phyloP scores from a whole-genome alignment of 257 asterid species.

The Leonotis leonurus region DNA sequence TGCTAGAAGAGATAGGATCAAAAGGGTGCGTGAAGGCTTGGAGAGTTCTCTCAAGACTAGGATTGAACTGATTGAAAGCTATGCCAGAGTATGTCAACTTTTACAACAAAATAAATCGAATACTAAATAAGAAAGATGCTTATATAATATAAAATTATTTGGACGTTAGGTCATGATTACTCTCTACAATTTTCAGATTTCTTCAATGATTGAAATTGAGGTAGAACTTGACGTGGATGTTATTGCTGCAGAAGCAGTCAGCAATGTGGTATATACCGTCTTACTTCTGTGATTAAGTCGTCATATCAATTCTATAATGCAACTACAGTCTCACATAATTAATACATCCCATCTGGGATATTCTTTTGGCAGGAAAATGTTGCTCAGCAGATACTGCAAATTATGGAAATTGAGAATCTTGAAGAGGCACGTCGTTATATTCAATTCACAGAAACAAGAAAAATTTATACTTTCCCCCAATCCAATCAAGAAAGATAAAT shows the following conservation, averaged over 20 bases:
- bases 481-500: too few species aligned
- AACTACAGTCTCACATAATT: neutral
- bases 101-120: neutral
- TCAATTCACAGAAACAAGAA: neutral
- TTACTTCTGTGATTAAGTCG: neutral
- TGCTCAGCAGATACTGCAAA: constrained; percentile 78
- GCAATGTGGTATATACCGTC: constrained; percentile 45
- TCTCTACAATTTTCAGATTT: constrained; percentile 48
- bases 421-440: constrained; percentile 61
- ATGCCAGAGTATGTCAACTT: constrained; percentile 65
- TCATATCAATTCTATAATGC: neutral
- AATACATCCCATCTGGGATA: neutral
- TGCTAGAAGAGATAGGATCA: constrained; percentile 70
- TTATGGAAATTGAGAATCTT: constrained; percentile 90
- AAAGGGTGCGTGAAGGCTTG: constrained; percentile 73
- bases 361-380: constrained; percentile 66
- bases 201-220: constrained; percentile 95
- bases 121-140: neutral
- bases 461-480: too few species aligned
- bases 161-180: neutral
- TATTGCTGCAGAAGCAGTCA: constrained; percentile 84
- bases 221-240: constrained; percentile 90
- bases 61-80: constrained; percentile 89
- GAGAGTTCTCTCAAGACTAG: constrained; percentile 70
- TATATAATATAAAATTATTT: neutral